Evolutionary conservation across 208 protist species (phyloP), one percentile per base, ranked within the genome.

Genomic region (Leptomonas seymouri): DNA sequence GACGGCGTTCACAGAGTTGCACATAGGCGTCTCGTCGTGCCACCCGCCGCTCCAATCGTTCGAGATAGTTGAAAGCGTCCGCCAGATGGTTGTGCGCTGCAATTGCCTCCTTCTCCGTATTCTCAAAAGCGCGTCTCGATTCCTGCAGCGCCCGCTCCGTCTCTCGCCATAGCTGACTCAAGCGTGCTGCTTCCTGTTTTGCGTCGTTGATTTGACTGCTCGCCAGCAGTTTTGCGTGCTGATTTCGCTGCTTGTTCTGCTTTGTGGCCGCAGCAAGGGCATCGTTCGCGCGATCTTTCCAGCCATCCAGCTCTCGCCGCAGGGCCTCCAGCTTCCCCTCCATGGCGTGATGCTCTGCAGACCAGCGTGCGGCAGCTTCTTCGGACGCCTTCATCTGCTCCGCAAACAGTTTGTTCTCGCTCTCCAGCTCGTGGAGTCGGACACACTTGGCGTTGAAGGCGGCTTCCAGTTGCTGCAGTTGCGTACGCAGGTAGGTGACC

Each of bases 401-500:
- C 23, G 66, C 42, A 15, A 86, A 60, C 6, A 72, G 80, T 25
- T 46, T 71, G 61, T 91, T 92, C 64, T 95, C 87, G 42, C 87
- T 80, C 39, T 81, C 72, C 41, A 95, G 71, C 76, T 95, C 90
- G 73, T 93, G 86, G 59, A 93, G 56, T 0, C 79, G 76, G 46
- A 93, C 87, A 62, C 87, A 95, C 74, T 92, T 95, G 30, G 82
- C 59, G 67, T 93, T 95, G 67, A 88, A 93, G 14, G 87, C 90
- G 16, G 90, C 90, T 71, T 95, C 87, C 6, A 93, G 77, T 67
- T 95, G 90, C 59, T 93, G 84, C 49, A 95, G 67, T 62, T 95
- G 86, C 42, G 71, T 75, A 20, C 87, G 85, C 44, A 95, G 78
- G 62, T 90, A 95, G 12, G 87, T 84, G 28, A 89, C 80, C 57